A percentile compares a stretch with the other conserved stretches of the same genome.
Conservation (phyloP, 306 rosid species). For the Erythrophleum fordii region DNA sequence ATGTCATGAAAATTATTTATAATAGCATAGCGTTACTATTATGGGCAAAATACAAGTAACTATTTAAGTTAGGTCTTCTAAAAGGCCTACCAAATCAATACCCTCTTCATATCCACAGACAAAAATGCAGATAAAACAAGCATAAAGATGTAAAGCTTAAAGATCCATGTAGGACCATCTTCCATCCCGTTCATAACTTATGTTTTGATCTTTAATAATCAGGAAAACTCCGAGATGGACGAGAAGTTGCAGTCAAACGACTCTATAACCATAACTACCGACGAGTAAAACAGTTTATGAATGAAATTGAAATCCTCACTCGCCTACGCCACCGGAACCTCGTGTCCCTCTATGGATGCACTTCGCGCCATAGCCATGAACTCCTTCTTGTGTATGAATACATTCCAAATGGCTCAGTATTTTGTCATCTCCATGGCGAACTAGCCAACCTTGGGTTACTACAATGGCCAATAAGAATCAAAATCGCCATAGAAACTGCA, state of each 20-base stretch:
- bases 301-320: constrained; percentile 56
- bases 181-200: neutral
- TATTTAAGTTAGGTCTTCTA: no score
- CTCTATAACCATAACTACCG: constrained; percentile 47
- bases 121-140: no score
- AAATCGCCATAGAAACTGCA: constrained; percentile 64
- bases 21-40: neutral
- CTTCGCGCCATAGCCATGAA: constrained; percentile 49
- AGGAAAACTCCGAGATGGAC: constrained; percentile 61
- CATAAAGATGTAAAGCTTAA: no score
- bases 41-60: neutral
- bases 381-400: constrained; percentile 61
- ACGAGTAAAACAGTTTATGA: constrained; percentile 50
- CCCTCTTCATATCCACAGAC: no score
- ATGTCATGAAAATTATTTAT: no score
- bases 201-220: neutral
- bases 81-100: no score
- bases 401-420: constrained; percentile 58
- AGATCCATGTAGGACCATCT: neutral
- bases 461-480: constrained; percentile 52
- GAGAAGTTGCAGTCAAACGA: constrained; percentile 69
- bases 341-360: constrained; percentile 64
- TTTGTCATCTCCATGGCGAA: constrained; percentile 59
- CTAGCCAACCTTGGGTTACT: constrained; percentile 32
- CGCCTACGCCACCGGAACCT: constrained; percentile 54